phyloP scores from a whole-genome alignment of 768 basidiomycete genomes.

The Pleurotus tuoliensis region DNA sequence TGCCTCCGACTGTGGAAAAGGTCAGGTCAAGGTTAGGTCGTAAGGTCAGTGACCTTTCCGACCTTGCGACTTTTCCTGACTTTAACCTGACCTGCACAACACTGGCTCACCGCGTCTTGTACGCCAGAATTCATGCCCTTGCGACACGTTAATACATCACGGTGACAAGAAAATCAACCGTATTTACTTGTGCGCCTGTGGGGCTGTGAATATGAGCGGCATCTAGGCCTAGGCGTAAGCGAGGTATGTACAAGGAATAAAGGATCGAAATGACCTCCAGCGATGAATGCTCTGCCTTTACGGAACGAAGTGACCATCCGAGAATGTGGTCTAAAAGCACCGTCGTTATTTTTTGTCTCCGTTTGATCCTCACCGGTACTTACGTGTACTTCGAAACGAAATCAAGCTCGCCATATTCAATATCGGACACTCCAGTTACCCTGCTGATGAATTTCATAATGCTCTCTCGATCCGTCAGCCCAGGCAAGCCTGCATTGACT shows the following conservation, averaged over 20 bases:
- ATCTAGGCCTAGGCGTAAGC: conserved; percentile 21
- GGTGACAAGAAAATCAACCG: not conserved
- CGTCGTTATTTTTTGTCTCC: no score
- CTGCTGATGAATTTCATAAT: conserved; percentile 21
- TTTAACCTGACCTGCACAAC: no score
- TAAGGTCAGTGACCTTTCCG: no score
- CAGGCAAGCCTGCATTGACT: conserved; percentile 9
- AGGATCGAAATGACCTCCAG: conserved; percentile 31
- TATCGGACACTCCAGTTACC: conserved; percentile 20
- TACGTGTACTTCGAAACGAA: conserved; percentile 16
- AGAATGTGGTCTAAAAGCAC: conserved; percentile 33
- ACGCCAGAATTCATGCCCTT: conserved; percentile 30
- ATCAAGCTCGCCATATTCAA: conserved; percentile 26
- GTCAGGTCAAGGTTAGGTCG: no score
- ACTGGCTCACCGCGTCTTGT: conserved; percentile 25
- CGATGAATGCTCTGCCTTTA: conserved; percentile 37
- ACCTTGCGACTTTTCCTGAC: no score
- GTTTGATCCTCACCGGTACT: not conserved
- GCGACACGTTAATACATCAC: not conserved
- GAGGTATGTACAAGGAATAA: no score
- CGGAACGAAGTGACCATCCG: conserved; percentile 40
- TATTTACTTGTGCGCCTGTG: conserved; percentile 22
- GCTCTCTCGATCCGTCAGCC: conserved; percentile 10
- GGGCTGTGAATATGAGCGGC: conserved; percentile 40
- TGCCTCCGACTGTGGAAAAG: no score